Evolutionary conservation across 179 eudicot species (phyloP).

Genomic region (Spergularia azorica): DNA sequence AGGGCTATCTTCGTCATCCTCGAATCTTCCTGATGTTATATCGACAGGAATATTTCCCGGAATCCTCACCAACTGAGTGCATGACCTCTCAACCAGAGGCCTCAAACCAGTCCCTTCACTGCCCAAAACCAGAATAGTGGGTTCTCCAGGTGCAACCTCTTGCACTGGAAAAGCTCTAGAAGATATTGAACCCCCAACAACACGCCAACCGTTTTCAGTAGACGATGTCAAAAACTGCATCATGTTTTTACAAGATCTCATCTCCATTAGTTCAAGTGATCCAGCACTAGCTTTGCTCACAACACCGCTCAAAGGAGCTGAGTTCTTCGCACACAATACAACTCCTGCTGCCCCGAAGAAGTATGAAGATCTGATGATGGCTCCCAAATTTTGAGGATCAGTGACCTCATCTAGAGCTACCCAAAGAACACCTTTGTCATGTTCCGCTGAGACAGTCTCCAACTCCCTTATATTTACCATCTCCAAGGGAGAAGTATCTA

Average conservation of each 20-base stretch:
- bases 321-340: constrained; percentile 89
- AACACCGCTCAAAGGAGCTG: constrained; percentile 93
- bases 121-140: constrained; percentile 93
- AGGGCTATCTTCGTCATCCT: constrained; percentile 32
- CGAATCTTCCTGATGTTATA: constrained; percentile 36
- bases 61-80: constrained; percentile 67
- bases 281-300: constrained; percentile 99
- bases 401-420: constrained; percentile 96
- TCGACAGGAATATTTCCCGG: constrained; percentile 67
- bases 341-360: constrained; percentile 95
- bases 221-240: constrained; percentile 92
- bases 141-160: constrained; percentile 60
- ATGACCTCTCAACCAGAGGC: constrained; percentile 93
- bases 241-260: constrained; percentile 92
- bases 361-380: constrained; percentile 84
- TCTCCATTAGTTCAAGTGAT: constrained; percentile 85
- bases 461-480: constrained; percentile 75
- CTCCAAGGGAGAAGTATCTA: constrained; percentile 90
- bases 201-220: constrained; percentile 92
- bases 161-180: constrained; percentile 67
- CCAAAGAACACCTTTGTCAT: constrained; percentile 68
- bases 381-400: constrained; percentile 96
- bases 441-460: constrained; percentile 55
- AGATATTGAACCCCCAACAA: constrained; percentile 86
- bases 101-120: constrained; percentile 97